Percentiles rank a stretch among this genome's conserved stretches.
Evolutionary conservation across 495 filamentous ascomycete species (phyloP).

Genomic region (Penicillium antarcticum): DNA sequence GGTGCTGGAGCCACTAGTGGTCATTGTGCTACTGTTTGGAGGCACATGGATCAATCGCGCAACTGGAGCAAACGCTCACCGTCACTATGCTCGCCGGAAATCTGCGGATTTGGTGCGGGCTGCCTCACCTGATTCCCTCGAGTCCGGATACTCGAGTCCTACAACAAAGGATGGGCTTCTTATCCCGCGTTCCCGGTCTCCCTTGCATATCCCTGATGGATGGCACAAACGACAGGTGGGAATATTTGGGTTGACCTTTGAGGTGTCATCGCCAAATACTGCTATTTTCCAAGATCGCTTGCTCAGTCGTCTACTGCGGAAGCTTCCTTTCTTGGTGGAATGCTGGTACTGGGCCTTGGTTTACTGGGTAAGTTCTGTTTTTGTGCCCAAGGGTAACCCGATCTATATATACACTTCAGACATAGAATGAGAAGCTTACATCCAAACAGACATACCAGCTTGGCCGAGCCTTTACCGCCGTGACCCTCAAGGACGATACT

Average conservation of each 20-base stretch:
- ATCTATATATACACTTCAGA: neutral
- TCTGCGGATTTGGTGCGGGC: conserved; percentile 15
- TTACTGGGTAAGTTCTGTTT: conserved; percentile 52
- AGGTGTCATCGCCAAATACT: conserved; percentile 55
- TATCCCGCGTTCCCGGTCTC: conserved; percentile 23
- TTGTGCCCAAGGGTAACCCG: neutral
- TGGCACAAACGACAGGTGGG: conserved; percentile 45
- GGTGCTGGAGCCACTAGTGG: conserved; percentile 52
- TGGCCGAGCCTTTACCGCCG: conserved; percentile 58
- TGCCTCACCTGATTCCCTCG: conserved; percentile 26
- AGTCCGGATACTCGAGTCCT: conserved; percentile 27
- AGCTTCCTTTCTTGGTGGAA: conserved; percentile 74
- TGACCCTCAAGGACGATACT: conserved; percentile 56
- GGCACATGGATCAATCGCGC: conserved; percentile 58
- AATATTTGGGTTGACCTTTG: conserved; percentile 26
- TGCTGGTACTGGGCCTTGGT: conserved; percentile 78
- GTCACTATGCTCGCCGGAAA: conserved; percentile 13
- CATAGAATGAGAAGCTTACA: neutral
- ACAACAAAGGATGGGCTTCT: conserved; percentile 32
- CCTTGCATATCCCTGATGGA: conserved; percentile 17
- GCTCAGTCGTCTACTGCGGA: conserved; percentile 57
- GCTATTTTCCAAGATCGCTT: conserved; percentile 49
- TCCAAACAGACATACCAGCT: conserved; percentile 55
- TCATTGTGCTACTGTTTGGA: conserved; percentile 54
- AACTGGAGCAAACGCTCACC: conserved; percentile 9